Conservation (phyloP, 1,139 yeast genomes). For the Dujonia santamariae region DNA sequence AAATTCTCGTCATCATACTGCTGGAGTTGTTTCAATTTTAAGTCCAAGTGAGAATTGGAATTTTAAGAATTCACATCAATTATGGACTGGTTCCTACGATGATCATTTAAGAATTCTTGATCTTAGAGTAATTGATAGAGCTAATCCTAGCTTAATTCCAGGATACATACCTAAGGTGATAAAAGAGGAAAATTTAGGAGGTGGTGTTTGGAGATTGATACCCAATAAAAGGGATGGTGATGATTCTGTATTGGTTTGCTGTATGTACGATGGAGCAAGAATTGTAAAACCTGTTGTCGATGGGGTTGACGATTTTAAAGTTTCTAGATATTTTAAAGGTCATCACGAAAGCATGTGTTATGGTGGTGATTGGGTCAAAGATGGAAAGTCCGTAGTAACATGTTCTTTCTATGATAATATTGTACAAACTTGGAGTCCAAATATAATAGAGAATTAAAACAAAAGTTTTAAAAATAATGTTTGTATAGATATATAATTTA, state of each 20-base stretch:
- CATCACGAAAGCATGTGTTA: conserved; percentile 92
- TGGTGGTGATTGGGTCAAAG: conserved; percentile 83
- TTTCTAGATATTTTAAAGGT: conserved; percentile 52
- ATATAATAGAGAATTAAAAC: conserved; percentile 4
- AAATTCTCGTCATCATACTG: conserved; percentile 63
- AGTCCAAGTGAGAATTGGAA: conserved; percentile 43
- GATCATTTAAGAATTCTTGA: conserved; percentile 72
- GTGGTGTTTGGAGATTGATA: conserved; percentile 91
- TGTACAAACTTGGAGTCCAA: conserved; percentile 66
- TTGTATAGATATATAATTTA: neutral
- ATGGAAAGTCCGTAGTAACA: conserved; percentile 54
- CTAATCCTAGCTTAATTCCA: conserved; percentile 34
- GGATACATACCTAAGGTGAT: conserved; percentile 48
- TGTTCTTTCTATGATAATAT: conserved; percentile 90
- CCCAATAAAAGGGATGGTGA: conserved; percentile 52
- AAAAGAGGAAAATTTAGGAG: conserved; percentile 59
- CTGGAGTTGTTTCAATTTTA: conserved; percentile 84
- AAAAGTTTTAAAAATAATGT: neutral
- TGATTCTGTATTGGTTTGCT: conserved; percentile 64
- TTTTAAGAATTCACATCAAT: conserved; percentile 40
- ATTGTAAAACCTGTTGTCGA: conserved; percentile 40
- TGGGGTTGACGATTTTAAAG: conserved; percentile 30
- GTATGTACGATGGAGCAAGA: conserved; percentile 95
- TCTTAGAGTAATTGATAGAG: conserved; percentile 50
- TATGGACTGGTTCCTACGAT: conserved; percentile 94